phyloP scores from a whole-genome alignment of 331 rosid species.

The Pyrus hybrid region DNA sequence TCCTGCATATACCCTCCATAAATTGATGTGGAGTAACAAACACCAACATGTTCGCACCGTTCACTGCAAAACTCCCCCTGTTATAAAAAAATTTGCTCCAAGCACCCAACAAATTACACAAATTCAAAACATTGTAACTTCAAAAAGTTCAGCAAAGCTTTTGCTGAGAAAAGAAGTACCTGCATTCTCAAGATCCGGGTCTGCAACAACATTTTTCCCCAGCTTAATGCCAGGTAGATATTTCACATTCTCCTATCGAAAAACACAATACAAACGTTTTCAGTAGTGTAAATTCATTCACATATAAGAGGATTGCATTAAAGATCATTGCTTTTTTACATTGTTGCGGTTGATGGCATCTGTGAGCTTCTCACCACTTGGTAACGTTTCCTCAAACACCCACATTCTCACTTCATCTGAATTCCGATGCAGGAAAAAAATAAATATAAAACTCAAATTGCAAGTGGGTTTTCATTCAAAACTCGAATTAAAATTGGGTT shows the following conservation, averaged over 20 bases:
- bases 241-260: slow-evolving; percentile 72
- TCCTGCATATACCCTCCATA: slow-evolving; percentile 78
- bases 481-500: background rate
- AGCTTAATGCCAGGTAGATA: slow-evolving; percentile 87
- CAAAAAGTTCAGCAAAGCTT: background rate
- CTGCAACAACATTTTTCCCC: slow-evolving; percentile 81
- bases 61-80: slow-evolving; percentile 44
- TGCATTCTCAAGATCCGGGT: slow-evolving; percentile 68
- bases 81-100: background rate
- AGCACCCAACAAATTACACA: background rate
- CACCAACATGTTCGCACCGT: slow-evolving; percentile 79
- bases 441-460: background rate
- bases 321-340: slow-evolving; percentile 33
- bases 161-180: slow-evolving; percentile 25
- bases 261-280: background rate
- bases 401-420: slow-evolving; percentile 94
- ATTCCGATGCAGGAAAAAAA: slow-evolving; percentile 6
- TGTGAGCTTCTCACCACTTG: slow-evolving; percentile 70
- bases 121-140: background rate
- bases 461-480: background rate
- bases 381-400: slow-evolving; percentile 77
- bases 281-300: background rate
- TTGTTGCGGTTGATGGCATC: slow-evolving; percentile 71
- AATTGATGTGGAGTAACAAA: slow-evolving; percentile 93
- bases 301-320: background rate